Evolutionary conservation across 2,329 filamentous ascomycete genomes (phyloP).

Genomic region (Alternaria postmessia): DNA sequence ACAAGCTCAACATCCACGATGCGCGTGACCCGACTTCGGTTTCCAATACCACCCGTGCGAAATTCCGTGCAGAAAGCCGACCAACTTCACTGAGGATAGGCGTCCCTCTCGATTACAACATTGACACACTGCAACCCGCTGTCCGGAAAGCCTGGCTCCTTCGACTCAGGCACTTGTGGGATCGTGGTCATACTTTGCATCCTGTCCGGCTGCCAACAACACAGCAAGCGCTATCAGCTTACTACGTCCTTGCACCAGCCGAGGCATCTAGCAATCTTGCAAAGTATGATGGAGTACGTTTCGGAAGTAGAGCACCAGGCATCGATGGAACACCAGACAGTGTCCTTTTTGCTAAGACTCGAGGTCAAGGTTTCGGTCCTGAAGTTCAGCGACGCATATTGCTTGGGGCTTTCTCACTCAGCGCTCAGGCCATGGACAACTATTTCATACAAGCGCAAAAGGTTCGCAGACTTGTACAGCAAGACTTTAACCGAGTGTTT

Average conservation of each 20-base stretch:
- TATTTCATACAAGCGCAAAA: constrained; percentile 96
- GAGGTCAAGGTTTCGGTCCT: constrained; percentile 77
- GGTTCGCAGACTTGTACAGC: constrained; percentile 81
- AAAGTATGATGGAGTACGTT: constrained; percentile 97
- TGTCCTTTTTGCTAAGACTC: constrained; percentile 72
- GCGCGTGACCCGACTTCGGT: constrained; percentile 78
- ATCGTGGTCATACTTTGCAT: constrained; percentile 74
- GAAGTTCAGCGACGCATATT: constrained; percentile 90
- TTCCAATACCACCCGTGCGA: constrained; percentile 62
- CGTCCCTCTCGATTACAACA: constrained; percentile 82
- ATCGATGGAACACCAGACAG: constrained; percentile 65
- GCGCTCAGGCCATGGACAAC: constrained; percentile 90
- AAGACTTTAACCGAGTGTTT: constrained; percentile 87
- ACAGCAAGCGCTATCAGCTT: constrained; percentile 84
- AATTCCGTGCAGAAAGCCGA: constrained; percentile 25
- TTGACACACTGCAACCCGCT: constrained; percentile 74
- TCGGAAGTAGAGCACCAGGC: constrained; percentile 68
- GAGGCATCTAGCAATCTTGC: constrained; percentile 96
- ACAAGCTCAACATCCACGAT: constrained; percentile 68
- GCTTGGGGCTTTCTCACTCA: constrained; percentile 88
- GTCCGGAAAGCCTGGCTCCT: constrained; percentile 75
- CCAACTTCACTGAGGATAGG: constrained; percentile 57
- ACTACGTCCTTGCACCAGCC: constrained; percentile 93
- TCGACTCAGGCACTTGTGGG: constrained; percentile 67
- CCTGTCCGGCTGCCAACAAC: constrained; percentile 84